Evolutionary conservation across 2,329 filamentous ascomycete species (phyloP), one percentile per base, ranked within the genome.

Genomic region (Neonectria punicea): DNA sequence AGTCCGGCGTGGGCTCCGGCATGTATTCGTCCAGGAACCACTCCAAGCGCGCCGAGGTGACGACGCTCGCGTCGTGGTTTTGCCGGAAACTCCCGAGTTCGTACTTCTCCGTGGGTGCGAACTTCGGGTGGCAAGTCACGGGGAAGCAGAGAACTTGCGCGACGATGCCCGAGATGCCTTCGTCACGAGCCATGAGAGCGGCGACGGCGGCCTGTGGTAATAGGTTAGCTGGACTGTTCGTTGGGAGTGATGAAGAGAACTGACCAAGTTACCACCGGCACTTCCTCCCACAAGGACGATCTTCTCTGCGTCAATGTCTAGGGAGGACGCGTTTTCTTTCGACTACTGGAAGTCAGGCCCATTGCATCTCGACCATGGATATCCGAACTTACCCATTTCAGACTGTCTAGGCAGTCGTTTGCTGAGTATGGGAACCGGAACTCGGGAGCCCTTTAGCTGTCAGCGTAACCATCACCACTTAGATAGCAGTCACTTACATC

Each of bases 241-340:
- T 36, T 5, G 7, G 25, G 16, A 14, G 13, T 22, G 22, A 18
- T 8, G 18, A 22, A 47, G 32, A 14, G n/a, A 18, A 65, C 75
- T 50, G 62, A 79, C 78, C 13, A 80, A 67, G 34, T 78, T 78
- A 18, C 68, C 77, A 14, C 80, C 79, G 1, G 78, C 78, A 60
- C 78, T 80, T 28, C 75, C 75, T 22, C 80, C 80, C 6, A 70
- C 71, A 25, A 81, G 61, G 47, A 81, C 76, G 22, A 80, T 77
- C 61, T 74, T 77, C 47, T 78, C 74, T 0, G 77, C 70, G 63
- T 80, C 65, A 30, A 74, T 69, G n/a, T 75, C 75, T 1, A 81
- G 74, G 11, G 63, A 65, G 74, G 65, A 46, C 16, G 65, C 72
- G 53, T 80, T 76, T 3, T 66, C 60, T 57, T 77, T 74, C 63